Percentiles rank a stretch among this genome's conserved stretches.
These are phyloP conservation scores for Syncephalastrum contaminatum DNA, from an alignment of 371 early-diverging fungal genomes.

Conservation along the genomic window DNA sequence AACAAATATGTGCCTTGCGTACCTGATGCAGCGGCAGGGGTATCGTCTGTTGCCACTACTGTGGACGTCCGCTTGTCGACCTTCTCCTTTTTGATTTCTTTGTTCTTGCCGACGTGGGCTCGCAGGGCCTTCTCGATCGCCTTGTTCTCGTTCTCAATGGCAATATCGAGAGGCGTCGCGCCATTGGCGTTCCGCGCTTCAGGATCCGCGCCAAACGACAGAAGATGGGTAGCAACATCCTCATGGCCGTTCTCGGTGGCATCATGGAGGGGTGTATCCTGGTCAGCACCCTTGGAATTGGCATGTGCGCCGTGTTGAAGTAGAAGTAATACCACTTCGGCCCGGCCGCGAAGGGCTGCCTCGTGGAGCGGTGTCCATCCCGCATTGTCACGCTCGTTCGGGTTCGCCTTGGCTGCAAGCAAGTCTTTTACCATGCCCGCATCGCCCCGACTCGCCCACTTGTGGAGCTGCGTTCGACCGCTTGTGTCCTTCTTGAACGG, in stretches of 20 bases:
- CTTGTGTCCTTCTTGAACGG: slow-evolving; percentile 51
- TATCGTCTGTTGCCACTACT: no score
- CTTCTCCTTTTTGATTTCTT: not conserved
- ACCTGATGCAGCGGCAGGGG: no score
- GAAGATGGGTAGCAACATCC: slow-evolving; percentile 59
- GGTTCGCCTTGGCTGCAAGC: slow-evolving; percentile 73
- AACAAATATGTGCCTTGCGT: no score
- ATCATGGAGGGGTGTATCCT: slow-evolving; percentile 81
- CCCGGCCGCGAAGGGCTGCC: slow-evolving; percentile 70
- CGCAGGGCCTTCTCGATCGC: slow-evolving; percentile 28
- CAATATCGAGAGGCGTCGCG: slow-evolving; percentile 56
- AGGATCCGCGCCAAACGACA: slow-evolving; percentile 61
- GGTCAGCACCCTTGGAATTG: slow-evolving; percentile 67
- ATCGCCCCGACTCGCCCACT: slow-evolving; percentile 58
- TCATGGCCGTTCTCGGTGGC: slow-evolving; percentile 70
- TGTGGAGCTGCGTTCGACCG: slow-evolving; percentile 59
- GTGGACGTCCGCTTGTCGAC: not conserved
- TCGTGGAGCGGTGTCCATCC: slow-evolving; percentile 81
- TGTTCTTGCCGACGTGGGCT: slow-evolving; percentile 3
- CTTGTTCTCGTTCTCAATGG: slow-evolving; percentile 45
- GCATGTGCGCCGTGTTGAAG: slow-evolving; percentile 74
- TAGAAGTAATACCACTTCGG: slow-evolving; percentile 58
- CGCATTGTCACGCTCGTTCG: slow-evolving; percentile 70
- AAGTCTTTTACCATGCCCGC: slow-evolving; percentile 50
- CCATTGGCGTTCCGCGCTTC: slow-evolving; percentile 53